Conservation (phyloP, 257 asterid genomes). For the Petunia axillaris region DNA sequence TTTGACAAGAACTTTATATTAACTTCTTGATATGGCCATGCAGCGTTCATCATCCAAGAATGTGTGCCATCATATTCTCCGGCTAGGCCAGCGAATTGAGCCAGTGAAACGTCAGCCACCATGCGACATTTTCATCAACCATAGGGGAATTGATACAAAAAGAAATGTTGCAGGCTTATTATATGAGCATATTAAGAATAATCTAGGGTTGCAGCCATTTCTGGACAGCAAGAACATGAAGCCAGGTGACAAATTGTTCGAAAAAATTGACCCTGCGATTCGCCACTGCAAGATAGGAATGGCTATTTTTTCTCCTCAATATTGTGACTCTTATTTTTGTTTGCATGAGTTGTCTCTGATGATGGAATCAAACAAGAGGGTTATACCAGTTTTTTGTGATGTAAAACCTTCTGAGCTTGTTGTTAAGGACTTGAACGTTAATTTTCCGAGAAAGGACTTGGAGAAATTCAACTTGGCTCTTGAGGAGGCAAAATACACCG, state of each 20-base stretch:
- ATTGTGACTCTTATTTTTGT: conserved; percentile 78
- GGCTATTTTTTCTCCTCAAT: conserved; percentile 76
- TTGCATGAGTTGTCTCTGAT: conserved; percentile 69
- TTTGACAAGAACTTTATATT: background rate
- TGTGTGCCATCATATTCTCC: conserved; percentile 35
- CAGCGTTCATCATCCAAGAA: conserved; percentile 52
- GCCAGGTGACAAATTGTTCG: conserved; percentile 76
- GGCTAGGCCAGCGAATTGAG: background rate
- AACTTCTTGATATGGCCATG: conserved; percentile 43
- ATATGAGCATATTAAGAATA: conserved; percentile 53
- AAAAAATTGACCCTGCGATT: conserved; percentile 60
- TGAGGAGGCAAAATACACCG: conserved; percentile 73
- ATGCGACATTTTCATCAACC: conserved; percentile 82
- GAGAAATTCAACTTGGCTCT: conserved; percentile 56
- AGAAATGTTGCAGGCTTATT: conserved; percentile 73
- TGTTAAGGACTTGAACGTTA: conserved; percentile 49
- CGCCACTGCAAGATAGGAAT: conserved; percentile 63
- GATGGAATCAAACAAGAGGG: conserved; percentile 54
- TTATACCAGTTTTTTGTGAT: conserved; percentile 74
- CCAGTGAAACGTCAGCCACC: conserved; percentile 2
- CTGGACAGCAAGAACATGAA: conserved; percentile 87
- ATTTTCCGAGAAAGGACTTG: conserved; percentile 41
- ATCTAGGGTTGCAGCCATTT: conserved; percentile 54
- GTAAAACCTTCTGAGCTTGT: conserved; percentile 79
- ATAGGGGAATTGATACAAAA: conserved; percentile 81